Base-by-base conservation (phyloP, 139 green algal genomes). In the Deuterostichococcus epilithicus region DNA sequence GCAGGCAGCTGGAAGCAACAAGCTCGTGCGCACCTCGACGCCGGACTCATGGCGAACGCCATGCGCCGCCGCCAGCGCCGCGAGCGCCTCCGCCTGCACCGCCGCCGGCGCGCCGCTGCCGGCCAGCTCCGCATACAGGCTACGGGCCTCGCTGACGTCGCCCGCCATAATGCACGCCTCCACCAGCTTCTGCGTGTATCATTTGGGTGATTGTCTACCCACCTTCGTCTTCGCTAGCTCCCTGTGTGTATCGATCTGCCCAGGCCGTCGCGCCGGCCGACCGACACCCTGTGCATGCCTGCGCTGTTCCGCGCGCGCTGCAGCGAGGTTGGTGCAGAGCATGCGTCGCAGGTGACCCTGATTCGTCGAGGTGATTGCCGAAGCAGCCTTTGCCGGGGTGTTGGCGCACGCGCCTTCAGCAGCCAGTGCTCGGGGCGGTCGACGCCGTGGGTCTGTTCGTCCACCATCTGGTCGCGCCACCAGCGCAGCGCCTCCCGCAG, bases 351-450 rank as follows among this genome's bases (percentile, higher is more conserved):
- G n/a, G n/a, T n/a, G n/a, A n/a, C n/a, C n/a, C n/a, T n/a, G n/a
- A n/a, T n/a, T n/a, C n/a, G n/a, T n/a, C n/a, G n/a, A n/a, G n/a
- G n/a, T n/a, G n/a, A n/a, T n/a, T n/a, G n/a, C n/a, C n/a, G n/a
- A n/a, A n/a, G n/a, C 38, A 26, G 25, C 38, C 1, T 38, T 74
- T 32, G 78, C 76, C 30, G 70, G 35, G 38, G n/a, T 44, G 10
- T 8, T 23, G 42, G 10, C 8, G 42, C 42, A 13, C 42, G 42
- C 52, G 28, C 75, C 47, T 88, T 68, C 42, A 95, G 79, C 67
- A 91, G 92, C 83, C 84, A 91, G 28, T 63, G 52, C 52, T 63
- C 52, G 18, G 52, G 52, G 52, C 28, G 52, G 18, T 63, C 10
- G 20, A 3, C 13, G 13, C 52, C 52, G 3, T 25, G n/a, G 5